Percentiles rank a stretch among this genome's conserved stretches.
phyloP scores from a whole-genome alignment of 2,329 filamentous ascomycete species.

The Gyromitra esculenta region DNA sequence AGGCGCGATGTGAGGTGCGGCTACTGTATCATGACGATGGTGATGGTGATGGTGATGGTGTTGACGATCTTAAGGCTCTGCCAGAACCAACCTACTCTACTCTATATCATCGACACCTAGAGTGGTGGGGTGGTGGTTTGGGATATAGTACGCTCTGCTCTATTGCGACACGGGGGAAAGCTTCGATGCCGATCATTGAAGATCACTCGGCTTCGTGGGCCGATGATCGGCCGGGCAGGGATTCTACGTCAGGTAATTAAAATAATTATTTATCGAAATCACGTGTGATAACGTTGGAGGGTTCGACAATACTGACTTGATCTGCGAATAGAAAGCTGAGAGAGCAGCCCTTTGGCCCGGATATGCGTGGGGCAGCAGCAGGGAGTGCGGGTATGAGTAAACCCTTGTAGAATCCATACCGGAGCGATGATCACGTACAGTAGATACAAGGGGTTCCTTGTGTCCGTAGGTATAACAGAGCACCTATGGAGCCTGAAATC shows the following conservation, averaged over 20 bases:
- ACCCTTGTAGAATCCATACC: neutral
- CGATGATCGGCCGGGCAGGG: neutral
- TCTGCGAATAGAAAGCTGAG: neutral
- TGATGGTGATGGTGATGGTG: no score
- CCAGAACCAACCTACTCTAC: no score
- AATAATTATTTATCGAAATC: neutral
- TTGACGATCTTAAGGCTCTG: no score
- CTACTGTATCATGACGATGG: no score
- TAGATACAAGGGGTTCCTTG: neutral
- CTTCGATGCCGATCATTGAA: constrained; percentile 24
- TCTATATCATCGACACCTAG: no score
- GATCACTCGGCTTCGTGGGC: constrained; percentile 40
- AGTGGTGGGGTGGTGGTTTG: neutral
- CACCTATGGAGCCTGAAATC: no score
- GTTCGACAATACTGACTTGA: neutral
- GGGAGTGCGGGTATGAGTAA: neutral
- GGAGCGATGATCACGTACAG: neutral
- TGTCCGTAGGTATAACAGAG: no score
- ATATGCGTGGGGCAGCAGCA: neutral
- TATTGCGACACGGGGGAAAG: neutral
- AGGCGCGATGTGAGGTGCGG: no score
- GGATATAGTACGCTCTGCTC: neutral
- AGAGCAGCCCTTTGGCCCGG: neutral
- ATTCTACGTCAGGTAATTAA: neutral
- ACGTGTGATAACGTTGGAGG: neutral